A percentile compares a stretch with the other conserved stretches of the same genome.
phyloP scores from a whole-genome alignment of 2,329 filamentous ascomycete genomes.

The Diaporthe sp. region DNA sequence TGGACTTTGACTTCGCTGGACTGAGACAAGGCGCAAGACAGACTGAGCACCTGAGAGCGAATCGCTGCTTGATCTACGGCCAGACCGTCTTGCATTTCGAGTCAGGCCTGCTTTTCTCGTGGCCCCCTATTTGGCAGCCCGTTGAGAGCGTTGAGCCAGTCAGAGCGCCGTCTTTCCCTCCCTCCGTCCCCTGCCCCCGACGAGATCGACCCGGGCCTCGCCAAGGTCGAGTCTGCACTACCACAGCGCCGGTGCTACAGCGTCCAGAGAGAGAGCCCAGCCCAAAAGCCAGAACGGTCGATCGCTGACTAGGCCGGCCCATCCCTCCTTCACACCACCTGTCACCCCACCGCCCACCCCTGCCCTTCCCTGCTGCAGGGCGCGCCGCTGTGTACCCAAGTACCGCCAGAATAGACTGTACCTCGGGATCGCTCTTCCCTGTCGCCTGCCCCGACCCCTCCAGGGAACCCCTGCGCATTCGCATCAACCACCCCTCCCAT shows the following conservation, averaged over 20 bases:
- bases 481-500: constrained; percentile 33
- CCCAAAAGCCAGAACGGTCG: constrained; percentile 40
- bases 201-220: constrained; percentile 41
- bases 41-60: constrained; percentile 36
- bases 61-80: constrained; percentile 31
- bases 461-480: constrained; percentile 30
- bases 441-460: constrained; percentile 16
- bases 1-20: constrained; percentile 19
- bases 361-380: constrained; percentile 15
- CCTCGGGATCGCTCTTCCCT: constrained; percentile 29
- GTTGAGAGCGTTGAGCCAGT: constrained; percentile 40
- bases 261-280: constrained; percentile 13
- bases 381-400: background rate
- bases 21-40: constrained; percentile 40
- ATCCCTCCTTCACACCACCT: constrained; percentile 35
- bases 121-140: constrained; percentile 35
- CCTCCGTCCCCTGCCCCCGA: constrained; percentile 27
- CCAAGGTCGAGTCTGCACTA: constrained; percentile 37
- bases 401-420: background rate
- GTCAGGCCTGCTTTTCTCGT: constrained; percentile 41
- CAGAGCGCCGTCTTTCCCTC: constrained; percentile 19
- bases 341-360: constrained; percentile 20
- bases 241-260: constrained; percentile 24
- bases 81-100: constrained; percentile 37
- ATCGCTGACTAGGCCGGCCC: constrained; percentile 37